Evolutionary conservation across 2,329 filamentous ascomycete species (phyloP), one percentile per base, ranked within the genome.

Genomic region (Biscogniauxia mediterranea): DNA sequence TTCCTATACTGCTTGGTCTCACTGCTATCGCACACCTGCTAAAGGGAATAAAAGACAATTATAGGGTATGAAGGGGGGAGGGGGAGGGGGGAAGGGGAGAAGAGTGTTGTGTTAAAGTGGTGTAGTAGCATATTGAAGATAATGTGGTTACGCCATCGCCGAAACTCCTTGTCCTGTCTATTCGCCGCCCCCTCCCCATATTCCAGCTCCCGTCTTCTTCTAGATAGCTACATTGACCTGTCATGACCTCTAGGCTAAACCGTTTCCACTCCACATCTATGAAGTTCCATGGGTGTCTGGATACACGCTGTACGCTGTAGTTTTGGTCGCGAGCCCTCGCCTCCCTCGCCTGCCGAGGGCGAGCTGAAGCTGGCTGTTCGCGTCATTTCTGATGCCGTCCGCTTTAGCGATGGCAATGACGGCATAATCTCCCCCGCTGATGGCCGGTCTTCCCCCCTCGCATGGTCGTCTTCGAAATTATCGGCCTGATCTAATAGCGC

Each of bases 341-440:
- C 53, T 53, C 74, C 69, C 59, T 73, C 65, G 38, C 69, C 54
- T 17, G 64, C 63, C 32, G 69, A 74, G 0, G 73, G 70, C 1
- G 79, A 73, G n/a, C 78, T 76, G 59, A 82, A 80, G 64, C 78
- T 81, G 13, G 77, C 75, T 3, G 80, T 77, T 51, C 79, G 77
- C 7, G 83, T 81, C 54, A 85, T 83, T 64, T 85, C 82, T 11
- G 81, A 80, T 52, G 81, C 79, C 23, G 78, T 75, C 42, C 84
- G 78, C 70, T 87, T 87, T 19, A 84, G 68, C 2, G 77, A 76
- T 59, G 75, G 69, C 15, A 78, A 59, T 32, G 71, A 68, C 7
- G 73, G 73, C 42, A 77, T 73, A 60, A 84, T 79, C 54, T 83
- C 80, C 5, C 81, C 81, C 5, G 81, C 81, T 8, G 80, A 78